phyloP scores from a whole-genome alignment of 352 stramenopile species.

The Phytophthora cajani region DNA sequence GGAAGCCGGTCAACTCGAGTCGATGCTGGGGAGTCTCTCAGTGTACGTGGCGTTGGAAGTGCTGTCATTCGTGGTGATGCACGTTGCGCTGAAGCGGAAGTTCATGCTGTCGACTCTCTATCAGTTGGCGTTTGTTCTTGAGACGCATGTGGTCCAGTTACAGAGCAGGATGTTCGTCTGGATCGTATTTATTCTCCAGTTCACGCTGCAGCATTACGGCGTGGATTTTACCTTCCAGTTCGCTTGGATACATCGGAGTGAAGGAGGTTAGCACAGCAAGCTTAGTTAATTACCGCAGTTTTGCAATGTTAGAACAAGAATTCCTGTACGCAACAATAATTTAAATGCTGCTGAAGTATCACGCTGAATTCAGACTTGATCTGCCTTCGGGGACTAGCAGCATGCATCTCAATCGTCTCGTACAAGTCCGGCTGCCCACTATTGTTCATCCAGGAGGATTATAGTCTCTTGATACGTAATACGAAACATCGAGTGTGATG shows the following conservation, averaged over 20 bases:
- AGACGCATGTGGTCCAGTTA: conserved; percentile 28
- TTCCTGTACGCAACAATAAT: too few species aligned
- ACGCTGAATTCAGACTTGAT: too few species aligned
- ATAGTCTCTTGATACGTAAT: too few species aligned
- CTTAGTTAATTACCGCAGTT: too few species aligned
- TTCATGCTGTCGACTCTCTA: conserved; percentile 31
- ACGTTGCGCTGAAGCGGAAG: conserved; percentile 15
- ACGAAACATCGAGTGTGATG: too few species aligned
- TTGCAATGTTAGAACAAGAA: too few species aligned
- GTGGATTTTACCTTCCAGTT: conserved; percentile 30
- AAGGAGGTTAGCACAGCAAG: too few species aligned
- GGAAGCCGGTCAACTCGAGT: conserved; percentile 13
- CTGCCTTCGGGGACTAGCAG: too few species aligned
- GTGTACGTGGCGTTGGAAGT: conserved; percentile 25
- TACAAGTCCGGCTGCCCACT: too few species aligned
- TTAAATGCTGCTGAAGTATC: too few species aligned
- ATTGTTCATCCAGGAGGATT: too few species aligned
- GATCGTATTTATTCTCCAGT: conserved; percentile 31
- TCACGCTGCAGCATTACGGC: conserved; percentile 27
- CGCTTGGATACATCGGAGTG: conserved; percentile 6
- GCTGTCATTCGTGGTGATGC: conserved; percentile 23
- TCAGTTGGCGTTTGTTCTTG: conserved; percentile 34
- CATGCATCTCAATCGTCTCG: too few species aligned
- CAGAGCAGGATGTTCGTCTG: conserved; percentile 33
- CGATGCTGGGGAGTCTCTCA: conserved; percentile 13